Conservation (phyloP, 2,329 filamentous ascomycete genomes). For the Fusarium tupiense region DNA sequence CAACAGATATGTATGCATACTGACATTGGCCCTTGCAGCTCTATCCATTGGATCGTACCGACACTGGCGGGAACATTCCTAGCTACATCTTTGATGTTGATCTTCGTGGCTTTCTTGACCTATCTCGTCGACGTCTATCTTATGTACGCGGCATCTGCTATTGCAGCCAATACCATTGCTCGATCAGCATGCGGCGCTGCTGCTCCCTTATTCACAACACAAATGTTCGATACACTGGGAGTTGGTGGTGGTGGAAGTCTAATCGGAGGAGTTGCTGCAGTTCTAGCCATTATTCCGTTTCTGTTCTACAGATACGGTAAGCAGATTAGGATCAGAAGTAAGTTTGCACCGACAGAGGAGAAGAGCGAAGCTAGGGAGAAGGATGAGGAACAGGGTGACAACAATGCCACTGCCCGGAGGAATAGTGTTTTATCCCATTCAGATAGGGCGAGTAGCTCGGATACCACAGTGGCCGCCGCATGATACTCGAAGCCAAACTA, state of each 20-base stretch:
- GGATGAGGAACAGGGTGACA: slow-evolving; percentile 9
- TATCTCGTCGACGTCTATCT: slow-evolving; percentile 35
- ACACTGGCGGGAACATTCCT: slow-evolving; percentile 30
- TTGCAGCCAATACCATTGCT: slow-evolving; percentile 32
- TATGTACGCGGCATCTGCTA: slow-evolving; percentile 32
- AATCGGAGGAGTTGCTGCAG: slow-evolving; percentile 25
- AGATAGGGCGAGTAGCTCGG: background rate
- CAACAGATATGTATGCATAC: background rate
- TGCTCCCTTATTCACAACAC: slow-evolving; percentile 31
- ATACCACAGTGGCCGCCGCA: background rate
- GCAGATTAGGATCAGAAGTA: slow-evolving; percentile 30
- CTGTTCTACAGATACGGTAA: slow-evolving; percentile 36
- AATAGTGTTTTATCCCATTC: slow-evolving; percentile 5
- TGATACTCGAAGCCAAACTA: background rate
- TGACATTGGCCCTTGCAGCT: background rate
- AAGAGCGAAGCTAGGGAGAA: slow-evolving; percentile 4
- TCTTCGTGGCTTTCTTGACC: slow-evolving; percentile 33
- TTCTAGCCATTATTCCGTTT: slow-evolving; percentile 28
- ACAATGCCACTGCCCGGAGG: background rate
- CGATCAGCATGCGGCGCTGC: slow-evolving; percentile 34
- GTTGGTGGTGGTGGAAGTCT: slow-evolving; percentile 33
- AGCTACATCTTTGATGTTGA: slow-evolving; percentile 34
- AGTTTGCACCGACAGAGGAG: slow-evolving; percentile 24
- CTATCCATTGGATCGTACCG: slow-evolving; percentile 32
- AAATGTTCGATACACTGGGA: slow-evolving; percentile 32